These are phyloP conservation scores for Cicer cuneatum DNA, from an alignment of 306 rosid genomes.

Conservation along the genomic window DNA sequence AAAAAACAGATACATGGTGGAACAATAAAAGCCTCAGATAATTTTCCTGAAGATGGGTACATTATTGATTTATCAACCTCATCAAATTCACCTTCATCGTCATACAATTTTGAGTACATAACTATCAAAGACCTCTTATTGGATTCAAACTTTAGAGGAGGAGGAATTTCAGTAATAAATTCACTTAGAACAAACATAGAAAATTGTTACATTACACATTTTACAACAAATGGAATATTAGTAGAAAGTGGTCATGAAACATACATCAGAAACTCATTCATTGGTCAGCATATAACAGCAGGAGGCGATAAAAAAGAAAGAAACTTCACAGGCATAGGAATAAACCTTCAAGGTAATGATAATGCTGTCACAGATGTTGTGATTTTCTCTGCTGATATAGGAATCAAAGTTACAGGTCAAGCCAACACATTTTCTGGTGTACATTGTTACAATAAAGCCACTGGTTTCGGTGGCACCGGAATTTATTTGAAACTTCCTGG, in stretches of 20 bases:
- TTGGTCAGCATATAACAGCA: conserved; percentile 92
- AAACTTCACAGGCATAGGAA: conserved; percentile 80
- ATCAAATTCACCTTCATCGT: conserved; percentile 55
- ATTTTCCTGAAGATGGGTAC: conserved; percentile 65
- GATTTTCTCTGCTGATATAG: conserved; percentile 74
- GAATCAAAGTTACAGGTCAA: conserved; percentile 71
- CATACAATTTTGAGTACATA: conserved; percentile 79
- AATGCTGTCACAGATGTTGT: conserved; percentile 86
- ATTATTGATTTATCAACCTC: conserved; percentile 73
- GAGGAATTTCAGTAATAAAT: conserved; percentile 76
- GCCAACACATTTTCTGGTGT: conserved; percentile 78
- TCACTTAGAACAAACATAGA: conserved; percentile 81
- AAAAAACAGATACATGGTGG: conserved; percentile 87
- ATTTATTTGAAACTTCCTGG: conserved; percentile 74
- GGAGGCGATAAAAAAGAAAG: conserved; percentile 66
- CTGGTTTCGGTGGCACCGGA: conserved; percentile 86
- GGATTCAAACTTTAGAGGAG: conserved; percentile 87
- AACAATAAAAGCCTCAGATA: conserved; percentile 68
- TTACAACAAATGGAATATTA: conserved; percentile 72
- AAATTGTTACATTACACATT: conserved; percentile 88
- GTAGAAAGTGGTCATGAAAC: conserved; percentile 89
- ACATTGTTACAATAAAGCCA: conserved; percentile 95
- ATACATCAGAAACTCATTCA: conserved; percentile 76
- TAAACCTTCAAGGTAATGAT: conserved; percentile 74
- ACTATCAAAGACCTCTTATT: conserved; percentile 72